Evolutionary conservation across 805 yeast species (phyloP).

Genomic region (Schizosaccharomyces octosporus): DNA sequence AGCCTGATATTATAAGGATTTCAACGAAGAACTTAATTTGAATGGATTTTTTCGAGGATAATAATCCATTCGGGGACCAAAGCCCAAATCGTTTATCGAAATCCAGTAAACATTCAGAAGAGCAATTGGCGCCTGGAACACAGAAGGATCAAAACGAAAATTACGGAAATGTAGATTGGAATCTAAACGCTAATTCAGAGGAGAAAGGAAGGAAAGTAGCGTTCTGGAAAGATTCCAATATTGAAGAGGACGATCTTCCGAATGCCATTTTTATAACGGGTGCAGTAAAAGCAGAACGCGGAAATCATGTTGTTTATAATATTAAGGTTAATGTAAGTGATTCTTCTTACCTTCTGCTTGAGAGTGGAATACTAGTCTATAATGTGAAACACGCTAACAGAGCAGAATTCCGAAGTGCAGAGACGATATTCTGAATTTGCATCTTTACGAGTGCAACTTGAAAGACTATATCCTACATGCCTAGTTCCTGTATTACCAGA

Average conservation of each 20-base stretch:
- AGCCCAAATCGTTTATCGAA: no score
- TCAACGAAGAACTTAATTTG: background rate
- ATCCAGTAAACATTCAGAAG: no score
- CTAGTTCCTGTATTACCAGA: constrained; percentile 88
- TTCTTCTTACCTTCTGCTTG: no score
- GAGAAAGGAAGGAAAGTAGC: no score
- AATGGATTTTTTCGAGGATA: constrained; percentile 1
- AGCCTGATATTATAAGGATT: no score
- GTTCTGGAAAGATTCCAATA: no score
- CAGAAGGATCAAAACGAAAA: no score
- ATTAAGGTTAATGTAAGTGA: background rate
- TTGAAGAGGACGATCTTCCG: no score
- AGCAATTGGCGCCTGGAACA: no score
- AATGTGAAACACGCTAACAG: background rate
- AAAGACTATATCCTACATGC: constrained; percentile 51
- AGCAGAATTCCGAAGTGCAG: constrained; percentile 25
- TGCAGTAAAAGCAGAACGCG: background rate
- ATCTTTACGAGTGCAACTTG: constrained; percentile 43
- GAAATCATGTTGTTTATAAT: background rate
- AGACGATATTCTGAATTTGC: constrained; percentile 87
- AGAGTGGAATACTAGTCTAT: background rate
- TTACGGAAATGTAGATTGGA: no score
- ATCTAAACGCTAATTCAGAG: no score
- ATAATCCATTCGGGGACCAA: background rate
- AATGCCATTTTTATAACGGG: background rate